Evolutionary conservation across 805 yeast species (phyloP), one percentile per base, ranked within the genome.

Genomic region (Barnettozyma botsteinii): DNA sequence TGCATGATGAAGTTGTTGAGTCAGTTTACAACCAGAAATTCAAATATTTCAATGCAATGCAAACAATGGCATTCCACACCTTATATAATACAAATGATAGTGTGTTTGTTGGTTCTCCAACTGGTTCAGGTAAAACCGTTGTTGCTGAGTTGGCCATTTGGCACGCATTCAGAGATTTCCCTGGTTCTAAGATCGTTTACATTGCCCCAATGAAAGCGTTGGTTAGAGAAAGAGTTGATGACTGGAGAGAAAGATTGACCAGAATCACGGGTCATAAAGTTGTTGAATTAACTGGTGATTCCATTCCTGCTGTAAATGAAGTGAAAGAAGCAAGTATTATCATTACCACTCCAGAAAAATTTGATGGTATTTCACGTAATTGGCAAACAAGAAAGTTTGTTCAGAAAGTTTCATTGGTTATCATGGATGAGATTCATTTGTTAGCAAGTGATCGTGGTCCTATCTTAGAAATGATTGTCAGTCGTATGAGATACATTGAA

Each of bases 381-480:
- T 80, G 89, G 46, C 82, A 75, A 48, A 96, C 96, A 30, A 96
- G 89, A 56, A 78, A 87, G 52, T 65, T 89, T 39, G 86, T 86
- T 3, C 79, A 86, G 17, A 86, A 87, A 52, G 94, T 93, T 9
- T 85, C 82, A 55, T 66, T 91, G 21, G 69, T 93, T 37, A 86
- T 93, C 42, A 89, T 91, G 50, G 98, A 93, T 69, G 98, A 93
- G 64, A 97, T 93, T 2, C 98, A 93, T 71, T 69, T 93, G 52
- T 70, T 93, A 41, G 98, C 94, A 51, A 98, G 93, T 72, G 98
- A 93, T 44, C 77, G 98, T 68, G 98, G 98, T 52, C 87, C 97
- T 5, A 98, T 93, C 7, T 82, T 93, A 43, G 98, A 93, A 60
- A 88, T 96, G 10, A 69, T 89, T 46, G 96, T 89, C 5, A 95